Conservation (phyloP, 805 yeast species). For the Candida insectalens region DNA sequence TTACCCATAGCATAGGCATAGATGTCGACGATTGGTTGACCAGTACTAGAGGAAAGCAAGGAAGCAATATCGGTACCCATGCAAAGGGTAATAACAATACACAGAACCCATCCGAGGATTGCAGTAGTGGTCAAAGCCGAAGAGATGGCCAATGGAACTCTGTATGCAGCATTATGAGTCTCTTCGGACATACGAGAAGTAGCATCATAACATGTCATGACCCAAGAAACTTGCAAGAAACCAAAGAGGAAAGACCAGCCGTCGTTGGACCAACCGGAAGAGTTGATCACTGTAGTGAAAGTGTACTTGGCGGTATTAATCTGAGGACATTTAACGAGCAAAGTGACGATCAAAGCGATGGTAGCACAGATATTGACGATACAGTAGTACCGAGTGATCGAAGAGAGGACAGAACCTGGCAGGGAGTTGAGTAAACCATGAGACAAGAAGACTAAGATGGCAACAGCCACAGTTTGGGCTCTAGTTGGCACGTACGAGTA, state of each 20-base stretch:
- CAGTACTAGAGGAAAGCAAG: constrained; percentile 27
- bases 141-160: constrained; percentile 51
- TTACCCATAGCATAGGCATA: constrained; percentile 42
- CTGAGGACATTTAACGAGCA: constrained; percentile 42
- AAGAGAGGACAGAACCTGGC: constrained; percentile 39
- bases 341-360: constrained; percentile 40
- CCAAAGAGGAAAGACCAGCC: constrained; percentile 52
- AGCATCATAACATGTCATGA: constrained; percentile 49
- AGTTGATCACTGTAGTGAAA: constrained; percentile 36
- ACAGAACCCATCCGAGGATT: constrained; percentile 38
- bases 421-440: constrained; percentile 43
- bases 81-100: constrained; percentile 36
- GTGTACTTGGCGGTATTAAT: constrained; percentile 35
- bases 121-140: constrained; percentile 42
- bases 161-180: constrained; percentile 40
- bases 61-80: constrained; percentile 30
- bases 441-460: constrained; percentile 37
- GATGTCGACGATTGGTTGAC: constrained; percentile 45
- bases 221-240: constrained; percentile 52
- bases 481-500: constrained; percentile 30
- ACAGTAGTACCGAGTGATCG: constrained; percentile 42
- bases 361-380: constrained; percentile 39
- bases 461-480: constrained; percentile 38
- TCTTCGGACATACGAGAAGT: constrained; percentile 49
- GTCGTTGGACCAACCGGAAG: constrained; percentile 39